Percentiles rank a stretch among this genome's conserved stretches.
Evolutionary conservation across 495 filamentous ascomycete species (phyloP).

Genomic region (Aspergillus nidulans): DNA sequence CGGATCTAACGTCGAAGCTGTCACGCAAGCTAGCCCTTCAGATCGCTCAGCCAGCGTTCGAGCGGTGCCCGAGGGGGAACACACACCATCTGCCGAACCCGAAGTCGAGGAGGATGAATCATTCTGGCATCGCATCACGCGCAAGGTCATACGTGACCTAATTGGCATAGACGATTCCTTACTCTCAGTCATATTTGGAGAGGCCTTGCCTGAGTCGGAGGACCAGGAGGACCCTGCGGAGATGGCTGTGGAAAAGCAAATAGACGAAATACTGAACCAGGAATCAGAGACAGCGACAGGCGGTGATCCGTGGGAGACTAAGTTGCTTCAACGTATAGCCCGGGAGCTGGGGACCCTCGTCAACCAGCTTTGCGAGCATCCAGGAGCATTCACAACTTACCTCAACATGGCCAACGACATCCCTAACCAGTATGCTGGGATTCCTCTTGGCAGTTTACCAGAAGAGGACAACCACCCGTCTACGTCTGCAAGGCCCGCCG

Average conservation of each 20-base stretch:
- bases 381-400: conserved; percentile 79
- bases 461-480: conserved; percentile 19
- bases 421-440: conserved; percentile 50
- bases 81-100: conserved; percentile 9
- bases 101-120: conserved; percentile 47
- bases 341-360: conserved; percentile 81
- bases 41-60: conserved; percentile 18
- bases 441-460: conserved; percentile 36
- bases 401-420: conserved; percentile 40
- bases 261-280: conserved; percentile 32
- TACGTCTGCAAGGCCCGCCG: conserved; percentile 15
- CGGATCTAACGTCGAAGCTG: conserved; percentile 24
- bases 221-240: conserved; percentile 5
- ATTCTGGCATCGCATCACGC: conserved; percentile 76
- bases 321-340: conserved; percentile 76
- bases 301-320: conserved; percentile 63
- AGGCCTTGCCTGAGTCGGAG: conserved; percentile 53
- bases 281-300: conserved; percentile 34
- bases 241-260: conserved; percentile 15
- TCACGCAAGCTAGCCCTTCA: conserved; percentile 18
- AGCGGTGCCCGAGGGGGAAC: conserved; percentile 17
- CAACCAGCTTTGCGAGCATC: conserved; percentile 73
- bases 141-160: conserved; percentile 79
- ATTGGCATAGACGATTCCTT: conserved; percentile 86
- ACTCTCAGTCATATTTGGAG: conserved; percentile 82